A percentile compares a stretch with the other conserved stretches of the same genome.
phyloP scores from a whole-genome alignment of 768 basidiomycete species.

The Termitomyces sp. region DNA sequence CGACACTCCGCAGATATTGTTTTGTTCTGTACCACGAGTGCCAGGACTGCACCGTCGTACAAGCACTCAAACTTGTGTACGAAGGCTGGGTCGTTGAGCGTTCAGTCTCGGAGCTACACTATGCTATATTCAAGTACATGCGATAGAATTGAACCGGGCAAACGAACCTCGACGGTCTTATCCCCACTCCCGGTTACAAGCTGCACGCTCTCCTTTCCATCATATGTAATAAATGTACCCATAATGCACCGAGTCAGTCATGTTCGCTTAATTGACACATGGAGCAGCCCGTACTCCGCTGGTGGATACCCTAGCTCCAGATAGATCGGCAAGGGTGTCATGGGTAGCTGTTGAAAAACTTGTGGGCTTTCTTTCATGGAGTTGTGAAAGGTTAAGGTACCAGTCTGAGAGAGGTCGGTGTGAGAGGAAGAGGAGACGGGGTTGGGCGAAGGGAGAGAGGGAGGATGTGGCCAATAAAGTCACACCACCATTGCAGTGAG shows the following conservation, averaged over 20 bases:
- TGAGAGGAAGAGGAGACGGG: slow-evolving; percentile 9
- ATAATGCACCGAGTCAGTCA: slow-evolving; percentile 87
- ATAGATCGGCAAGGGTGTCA: too few relatives aligned
- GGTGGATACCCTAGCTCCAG: slow-evolving; percentile 22
- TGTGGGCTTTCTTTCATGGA: slow-evolving; percentile 63
- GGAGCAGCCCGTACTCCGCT: slow-evolving; percentile 37
- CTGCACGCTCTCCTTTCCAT: slow-evolving; percentile 27
- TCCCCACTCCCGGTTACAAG: slow-evolving; percentile 90
- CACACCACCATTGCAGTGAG: slow-evolving; percentile 91
- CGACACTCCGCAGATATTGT: slow-evolving; percentile 93
- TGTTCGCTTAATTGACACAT: slow-evolving; percentile 64
- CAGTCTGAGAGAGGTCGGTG: slow-evolving; percentile 19
- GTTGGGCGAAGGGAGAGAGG: slow-evolving; percentile 11
- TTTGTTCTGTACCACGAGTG: slow-evolving; percentile 68
- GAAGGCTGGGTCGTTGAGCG: slow-evolving; percentile 38
- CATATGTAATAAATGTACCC: slow-evolving; percentile 88
- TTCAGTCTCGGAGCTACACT: slow-evolving; percentile 65
- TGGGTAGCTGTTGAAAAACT: slow-evolving; percentile 94
- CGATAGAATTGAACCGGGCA: background rate
- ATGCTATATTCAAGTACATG: background rate
- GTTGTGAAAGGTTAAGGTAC: slow-evolving; percentile 29
- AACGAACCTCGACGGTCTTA: slow-evolving; percentile 74
- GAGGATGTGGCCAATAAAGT: slow-evolving; percentile 36
- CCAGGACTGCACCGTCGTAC: slow-evolving; percentile 81
- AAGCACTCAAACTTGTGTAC: slow-evolving; percentile 67